Conservation (phyloP, 257 asterid genomes). For the Schizonepeta tenuifolia region DNA sequence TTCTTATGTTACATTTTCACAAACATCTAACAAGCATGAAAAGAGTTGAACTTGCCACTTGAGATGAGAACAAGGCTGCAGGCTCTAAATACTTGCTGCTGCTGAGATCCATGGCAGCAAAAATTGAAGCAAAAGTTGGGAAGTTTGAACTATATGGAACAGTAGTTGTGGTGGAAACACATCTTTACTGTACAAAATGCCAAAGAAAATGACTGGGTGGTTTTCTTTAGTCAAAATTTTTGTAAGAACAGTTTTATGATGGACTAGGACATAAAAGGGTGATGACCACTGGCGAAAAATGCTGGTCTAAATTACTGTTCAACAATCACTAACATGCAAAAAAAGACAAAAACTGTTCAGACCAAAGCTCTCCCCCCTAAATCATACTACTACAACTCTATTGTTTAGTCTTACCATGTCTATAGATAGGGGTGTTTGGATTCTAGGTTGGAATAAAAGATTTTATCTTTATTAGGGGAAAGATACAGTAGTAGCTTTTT, state of each 20-base stretch:
- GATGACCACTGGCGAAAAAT: conserved; percentile 32
- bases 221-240: background rate
- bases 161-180: background rate
- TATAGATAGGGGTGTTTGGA: conserved; percentile 32
- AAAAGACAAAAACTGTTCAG: conserved; percentile 43
- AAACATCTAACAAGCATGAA: conserved; percentile 1
- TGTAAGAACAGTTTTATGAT: conserved; percentile 16
- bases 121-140: background rate
- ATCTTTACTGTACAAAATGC: conserved; percentile 29
- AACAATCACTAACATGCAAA: conserved; percentile 54
- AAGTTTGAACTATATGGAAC: conserved; percentile 2
- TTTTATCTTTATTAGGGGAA: conserved; percentile 21
- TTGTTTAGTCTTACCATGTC: conserved; percentile 39
- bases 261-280: conserved; percentile 30
- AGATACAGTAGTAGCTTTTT: background rate
- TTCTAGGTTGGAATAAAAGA: conserved; percentile 35
- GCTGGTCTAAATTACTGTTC: conserved; percentile 38
- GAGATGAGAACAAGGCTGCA: conserved; percentile 57
- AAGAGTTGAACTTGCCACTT: conserved; percentile 41
- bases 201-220: conserved; percentile 33
- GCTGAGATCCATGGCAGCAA: conserved; percentile 60
- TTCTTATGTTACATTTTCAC: conserved; percentile 11
- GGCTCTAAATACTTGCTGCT: conserved; percentile 52
- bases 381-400: conserved; percentile 35
- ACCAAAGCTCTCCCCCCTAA: conserved; percentile 40